Evolutionary conservation across 225 moss, liverwort and hornwort species (phyloP).

Genomic region (Marchantia paleacea): DNA sequence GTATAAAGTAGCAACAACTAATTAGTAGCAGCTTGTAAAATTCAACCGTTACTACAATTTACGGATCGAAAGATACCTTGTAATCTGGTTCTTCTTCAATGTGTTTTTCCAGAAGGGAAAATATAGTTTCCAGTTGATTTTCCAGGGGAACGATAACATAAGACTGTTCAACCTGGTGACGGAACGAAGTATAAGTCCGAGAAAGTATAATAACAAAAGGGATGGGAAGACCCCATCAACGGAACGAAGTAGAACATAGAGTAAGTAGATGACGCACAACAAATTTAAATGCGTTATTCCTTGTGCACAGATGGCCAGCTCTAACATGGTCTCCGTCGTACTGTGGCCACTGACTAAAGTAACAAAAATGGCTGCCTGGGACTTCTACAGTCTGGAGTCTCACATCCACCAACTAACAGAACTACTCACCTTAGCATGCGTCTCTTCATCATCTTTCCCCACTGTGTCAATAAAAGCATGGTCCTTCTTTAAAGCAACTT

Average conservation of each 20-base stretch:
- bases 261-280: no score
- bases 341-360: no score
- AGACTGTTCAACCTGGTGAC: constrained; percentile 67
- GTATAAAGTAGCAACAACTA: not conserved
- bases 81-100: constrained; percentile 64
- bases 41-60: not conserved
- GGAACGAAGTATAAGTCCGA: no score
- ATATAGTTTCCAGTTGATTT: constrained; percentile 59
- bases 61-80: constrained; percentile 48
- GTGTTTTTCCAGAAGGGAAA: constrained; percentile 63
- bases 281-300: no score
- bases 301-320: no score
- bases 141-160: constrained; percentile 72
- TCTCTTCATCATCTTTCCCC: constrained; percentile 78
- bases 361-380: no score
- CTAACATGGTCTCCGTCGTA: no score
- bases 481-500: constrained; percentile 73
- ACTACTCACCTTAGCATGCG: constrained; percentile 74
- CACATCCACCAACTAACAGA: no score
- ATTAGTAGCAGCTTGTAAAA: not conserved
- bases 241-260: not conserved
- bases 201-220: no score
- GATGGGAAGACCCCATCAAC: no score
- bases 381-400: no score
- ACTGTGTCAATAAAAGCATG: constrained; percentile 88